Percentiles rank a stretch among this genome's conserved stretches.
phyloP scores from a whole-genome alignment of 768 basidiomycete species.

The Suillus subluteus region DNA sequence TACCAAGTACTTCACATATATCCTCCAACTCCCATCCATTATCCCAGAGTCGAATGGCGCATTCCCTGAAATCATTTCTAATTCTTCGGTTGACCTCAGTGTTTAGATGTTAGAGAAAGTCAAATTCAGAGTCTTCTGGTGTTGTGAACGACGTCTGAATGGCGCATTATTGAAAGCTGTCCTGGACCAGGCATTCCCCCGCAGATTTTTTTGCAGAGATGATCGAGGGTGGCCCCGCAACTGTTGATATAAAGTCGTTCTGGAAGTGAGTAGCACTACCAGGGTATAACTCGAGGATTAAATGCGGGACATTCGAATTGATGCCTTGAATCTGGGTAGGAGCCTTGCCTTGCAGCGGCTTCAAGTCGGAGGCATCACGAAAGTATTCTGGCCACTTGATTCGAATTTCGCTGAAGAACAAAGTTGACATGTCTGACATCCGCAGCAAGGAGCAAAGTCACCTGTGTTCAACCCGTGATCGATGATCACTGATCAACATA shows the following conservation, averaged over 20 bases:
- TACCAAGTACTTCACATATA: conserved; percentile 23
- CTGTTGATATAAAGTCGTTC: background rate
- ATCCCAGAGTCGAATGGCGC: conserved; percentile 25
- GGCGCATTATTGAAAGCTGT: no score
- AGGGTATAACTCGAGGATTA: background rate
- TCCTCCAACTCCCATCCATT: conserved; percentile 19
- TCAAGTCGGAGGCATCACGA: background rate
- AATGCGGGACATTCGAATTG: background rate
- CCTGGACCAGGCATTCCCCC: background rate
- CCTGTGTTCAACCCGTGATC: background rate
- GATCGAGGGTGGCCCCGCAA: background rate
- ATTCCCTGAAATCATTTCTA: conserved; percentile 31
- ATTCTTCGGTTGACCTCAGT: conserved; percentile 27
- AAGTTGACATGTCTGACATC: background rate
- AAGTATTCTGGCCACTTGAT: background rate
- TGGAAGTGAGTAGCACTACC: background rate
- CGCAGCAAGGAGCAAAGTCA: background rate
- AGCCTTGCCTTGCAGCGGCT: background rate
- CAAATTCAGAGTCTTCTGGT: no score
- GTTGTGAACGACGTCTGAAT: no score
- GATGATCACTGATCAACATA: background rate
- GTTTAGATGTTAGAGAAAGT: no score
- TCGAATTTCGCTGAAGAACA: background rate
- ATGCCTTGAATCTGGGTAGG: background rate
- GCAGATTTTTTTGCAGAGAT: background rate